Evolutionary conservation across 768 basidiomycete species (phyloP).

Genomic region (Chalciporus piperatus): DNA sequence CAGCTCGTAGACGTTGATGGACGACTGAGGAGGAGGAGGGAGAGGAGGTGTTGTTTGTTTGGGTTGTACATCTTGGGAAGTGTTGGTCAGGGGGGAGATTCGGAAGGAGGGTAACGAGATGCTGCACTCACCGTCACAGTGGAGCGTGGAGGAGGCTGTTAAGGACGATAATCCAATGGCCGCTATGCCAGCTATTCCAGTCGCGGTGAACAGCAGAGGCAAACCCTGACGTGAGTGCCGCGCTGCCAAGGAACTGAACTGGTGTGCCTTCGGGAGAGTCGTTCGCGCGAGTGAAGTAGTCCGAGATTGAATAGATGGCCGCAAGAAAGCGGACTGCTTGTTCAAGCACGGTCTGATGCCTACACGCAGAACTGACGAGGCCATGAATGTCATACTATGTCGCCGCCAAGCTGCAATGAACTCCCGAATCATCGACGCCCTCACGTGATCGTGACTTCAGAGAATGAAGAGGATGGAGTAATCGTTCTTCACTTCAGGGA

Average conservation of each 20-base stretch:
- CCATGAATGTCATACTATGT: slow-evolving; percentile 5
- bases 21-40: slow-evolving; percentile 60
- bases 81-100: slow-evolving; percentile 1
- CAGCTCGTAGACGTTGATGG: slow-evolving; percentile 77
- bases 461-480: not conserved
- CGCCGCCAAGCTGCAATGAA: not conserved
- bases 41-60: slow-evolving; percentile 11
- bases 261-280: not conserved
- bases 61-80: slow-evolving; percentile 8
- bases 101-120: not conserved
- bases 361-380: slow-evolving; percentile 14
- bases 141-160: slow-evolving; percentile 32
- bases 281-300: slow-evolving; percentile 2
- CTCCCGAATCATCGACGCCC: not conserved
- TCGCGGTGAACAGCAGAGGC: slow-evolving; percentile 25
- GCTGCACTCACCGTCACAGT: slow-evolving; percentile 52
- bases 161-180: slow-evolving; percentile 45
- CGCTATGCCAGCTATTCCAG: slow-evolving; percentile 38
- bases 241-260: not conserved
- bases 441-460: slow-evolving; percentile 25
- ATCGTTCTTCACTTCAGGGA: not conserved
- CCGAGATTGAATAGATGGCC: not conserved
- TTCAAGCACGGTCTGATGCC: slow-evolving; percentile 14
- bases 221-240: slow-evolving; percentile 8
- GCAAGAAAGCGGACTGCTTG: slow-evolving; percentile 2